Conservation (phyloP, 192 early-diverging fungal genomes). For the Backusella liffmaniae region DNA sequence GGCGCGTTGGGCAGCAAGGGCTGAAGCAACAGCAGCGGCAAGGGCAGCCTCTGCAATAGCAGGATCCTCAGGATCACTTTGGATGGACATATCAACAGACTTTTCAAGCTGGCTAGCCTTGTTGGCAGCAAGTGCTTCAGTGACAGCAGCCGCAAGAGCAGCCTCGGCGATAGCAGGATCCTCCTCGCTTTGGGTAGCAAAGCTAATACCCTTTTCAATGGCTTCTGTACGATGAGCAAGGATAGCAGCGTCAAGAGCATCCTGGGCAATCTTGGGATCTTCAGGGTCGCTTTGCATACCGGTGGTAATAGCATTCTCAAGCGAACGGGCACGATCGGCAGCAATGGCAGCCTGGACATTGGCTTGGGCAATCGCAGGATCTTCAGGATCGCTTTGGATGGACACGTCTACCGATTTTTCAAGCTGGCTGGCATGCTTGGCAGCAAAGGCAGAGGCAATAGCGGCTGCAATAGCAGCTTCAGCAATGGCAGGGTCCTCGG, state of each 20-base stretch:
- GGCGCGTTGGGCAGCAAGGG: not conserved
- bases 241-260: not conserved
- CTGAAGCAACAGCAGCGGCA: not conserved
- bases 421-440: not conserved
- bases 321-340: conserved; percentile 3
- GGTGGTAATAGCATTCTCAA: conserved; percentile 5
- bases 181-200: not conserved
- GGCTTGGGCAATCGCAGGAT: not conserved
- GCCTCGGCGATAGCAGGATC: not conserved
- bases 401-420: not conserved
- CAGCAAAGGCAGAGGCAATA: not conserved
- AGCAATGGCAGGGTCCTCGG: not conserved
- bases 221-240: not conserved
- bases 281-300: not conserved
- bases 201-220: not conserved
- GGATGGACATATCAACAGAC: not conserved
- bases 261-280: not conserved
- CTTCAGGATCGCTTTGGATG: conserved; percentile 1
- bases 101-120: not conserved
- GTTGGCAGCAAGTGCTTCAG: not conserved
- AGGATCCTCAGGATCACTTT: not conserved
- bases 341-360: not conserved
- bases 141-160: conserved; percentile 11
- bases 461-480: not conserved
- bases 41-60: not conserved